Evolutionary conservation across 179 eudicot genomes (phyloP), one percentile per base, ranked within the genome.

Genomic region (Carnegiea gigantea): DNA sequence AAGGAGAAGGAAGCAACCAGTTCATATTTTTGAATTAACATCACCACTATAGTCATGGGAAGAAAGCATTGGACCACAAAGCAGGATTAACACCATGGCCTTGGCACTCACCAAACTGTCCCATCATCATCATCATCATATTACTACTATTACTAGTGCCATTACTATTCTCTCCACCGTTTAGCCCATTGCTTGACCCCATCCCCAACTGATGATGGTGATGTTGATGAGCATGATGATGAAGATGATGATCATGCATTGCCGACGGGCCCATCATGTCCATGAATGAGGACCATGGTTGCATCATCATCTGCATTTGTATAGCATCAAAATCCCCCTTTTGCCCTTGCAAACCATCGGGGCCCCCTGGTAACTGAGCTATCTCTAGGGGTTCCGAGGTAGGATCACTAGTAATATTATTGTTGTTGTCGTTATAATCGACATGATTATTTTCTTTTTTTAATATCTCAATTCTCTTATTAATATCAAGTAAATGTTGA

Each of bases 281-380:
- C 83, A 82, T 76, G 54, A 70, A 85, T 60, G 87, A 85, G 49
- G 87, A 43, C 87, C 87, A 85, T 82, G 83, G 87, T 78, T 81
- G 87, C 80, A 78, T 75, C 73, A 84, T 65, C 82, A 79, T 76
- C 73, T 82, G 87, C 80, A 82, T 75, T 2, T 84, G 78, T 78
- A 78, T 84, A 10, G 76, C 70, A 49, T 82, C 83, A 10, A 62
- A 73, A 38, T 82, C 76, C 44, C 59, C 77, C 1, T 72, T 77
- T 62, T 76, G 76, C 38, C 72, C 83, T 20, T 68, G 57, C 54
- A 70, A n/a, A 43, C 49, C 59, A 38, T 80, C 78, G 7, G 57
- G 70, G 54, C 26, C 70, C 71, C 38, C 20, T 9, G 24, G 15
- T 9, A 62, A 59, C 9, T 83, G 73, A 60, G 18, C 12, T 11